Conservation (phyloP, 352 stramenopile genomes). For the Globisporangium middletonii region DNA sequence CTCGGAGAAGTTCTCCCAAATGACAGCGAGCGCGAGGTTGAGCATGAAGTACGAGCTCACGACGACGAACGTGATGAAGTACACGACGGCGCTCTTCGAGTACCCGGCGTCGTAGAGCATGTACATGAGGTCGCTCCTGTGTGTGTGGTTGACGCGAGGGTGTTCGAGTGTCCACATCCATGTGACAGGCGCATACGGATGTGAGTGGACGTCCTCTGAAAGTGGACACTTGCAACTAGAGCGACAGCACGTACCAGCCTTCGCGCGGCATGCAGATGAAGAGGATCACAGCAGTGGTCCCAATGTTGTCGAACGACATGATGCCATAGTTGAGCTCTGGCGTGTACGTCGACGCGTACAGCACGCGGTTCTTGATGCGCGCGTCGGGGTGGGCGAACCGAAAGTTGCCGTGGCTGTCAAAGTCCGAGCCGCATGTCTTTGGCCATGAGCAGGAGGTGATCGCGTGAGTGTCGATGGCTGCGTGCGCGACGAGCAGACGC, state of each 20-base stretch:
- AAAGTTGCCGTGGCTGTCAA: constrained; percentile 52
- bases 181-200: too few relatives aligned
- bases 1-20: constrained; percentile 82
- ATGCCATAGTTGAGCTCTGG: constrained; percentile 81
- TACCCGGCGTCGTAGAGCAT: constrained; percentile 49
- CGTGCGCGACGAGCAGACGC: too few relatives aligned
- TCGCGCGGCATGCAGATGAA: constrained; percentile 90
- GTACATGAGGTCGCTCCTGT: constrained; percentile 56
- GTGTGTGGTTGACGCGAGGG: background rate
- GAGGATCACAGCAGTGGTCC: constrained; percentile 69
- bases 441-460: background rate
- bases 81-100: constrained; percentile 44
- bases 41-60: constrained; percentile 89
- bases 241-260: constrained; percentile 67
- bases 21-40: constrained; percentile 86
- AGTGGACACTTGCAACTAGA: background rate
- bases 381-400: constrained; percentile 47
- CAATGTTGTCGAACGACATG: constrained; percentile 88
- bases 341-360: constrained; percentile 44
- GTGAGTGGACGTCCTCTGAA: background rate
- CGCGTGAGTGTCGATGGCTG: background rate
- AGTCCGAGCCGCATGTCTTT: constrained; percentile 55
- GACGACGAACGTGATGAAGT: constrained; percentile 85
- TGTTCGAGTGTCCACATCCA: too few relatives aligned
- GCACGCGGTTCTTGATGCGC: constrained; percentile 26